These are phyloP conservation scores for Schizochytrium sp. DNA, from an alignment of 108 stramenopile species.

Conservation along the genomic window DNA sequence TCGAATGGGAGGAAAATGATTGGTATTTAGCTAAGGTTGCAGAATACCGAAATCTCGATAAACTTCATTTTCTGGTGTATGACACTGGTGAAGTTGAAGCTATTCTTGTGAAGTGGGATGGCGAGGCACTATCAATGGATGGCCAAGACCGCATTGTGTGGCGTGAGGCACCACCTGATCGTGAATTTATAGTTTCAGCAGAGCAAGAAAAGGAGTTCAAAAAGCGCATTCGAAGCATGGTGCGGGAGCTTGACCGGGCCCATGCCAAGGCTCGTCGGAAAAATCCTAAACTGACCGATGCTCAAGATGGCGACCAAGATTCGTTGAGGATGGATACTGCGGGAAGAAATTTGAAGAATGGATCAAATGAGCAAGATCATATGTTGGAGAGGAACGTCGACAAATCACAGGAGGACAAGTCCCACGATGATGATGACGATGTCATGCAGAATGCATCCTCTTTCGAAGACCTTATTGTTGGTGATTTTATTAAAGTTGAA, in stretches of 20 bases:
- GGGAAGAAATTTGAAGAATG: background rate
- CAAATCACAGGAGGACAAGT: background rate
- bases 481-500: constrained; percentile 36
- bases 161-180: background rate
- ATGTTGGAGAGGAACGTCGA: background rate
- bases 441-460: background rate
- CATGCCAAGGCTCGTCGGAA: constrained; percentile 8
- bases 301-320: no score
- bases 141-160: constrained; percentile 37
- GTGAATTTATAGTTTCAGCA: background rate
- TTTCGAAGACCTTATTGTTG: background rate
- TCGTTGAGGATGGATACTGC: background rate
- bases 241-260: background rate
- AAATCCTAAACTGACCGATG: background rate
- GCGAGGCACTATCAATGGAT: constrained; percentile 26
- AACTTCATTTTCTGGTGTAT: constrained; percentile 13
- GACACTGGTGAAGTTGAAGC: constrained; percentile 28
- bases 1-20: constrained; percentile 50
- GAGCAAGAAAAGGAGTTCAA: background rate
- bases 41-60: background rate
- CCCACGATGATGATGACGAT: background rate
- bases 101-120: constrained; percentile 2
- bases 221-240: background rate
- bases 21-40: constrained; percentile 39
- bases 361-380: no score